Base-by-base conservation (phyloP, 768 basidiomycete genomes). In the Leucosporidium yakuticum region DNA sequence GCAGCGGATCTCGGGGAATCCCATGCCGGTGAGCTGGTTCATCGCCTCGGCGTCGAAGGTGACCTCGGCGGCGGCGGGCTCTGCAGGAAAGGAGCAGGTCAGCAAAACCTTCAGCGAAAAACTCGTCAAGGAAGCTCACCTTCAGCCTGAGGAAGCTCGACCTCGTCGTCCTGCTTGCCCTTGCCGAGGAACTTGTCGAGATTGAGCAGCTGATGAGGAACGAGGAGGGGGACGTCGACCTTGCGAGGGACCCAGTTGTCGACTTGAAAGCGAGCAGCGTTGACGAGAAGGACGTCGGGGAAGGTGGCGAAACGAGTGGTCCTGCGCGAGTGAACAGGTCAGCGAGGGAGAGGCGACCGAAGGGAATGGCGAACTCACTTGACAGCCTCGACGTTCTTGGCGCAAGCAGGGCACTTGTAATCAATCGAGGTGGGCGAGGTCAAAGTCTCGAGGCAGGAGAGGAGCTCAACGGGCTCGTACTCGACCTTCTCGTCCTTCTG, bases 201-300 rank as follows among this genome's bases (percentile, higher is more conserved):
- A 21, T 79, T 79, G 27, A 98, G 81, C 53, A 86, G 83, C 5
- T 82, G 81, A 3, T 80, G 73, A 0, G 90, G 88, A 0, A 97
- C 79, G 49, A 85, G 79, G 20, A 98, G 79, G 0, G 95, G 93
- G 44, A 98, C 90, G 69, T 96, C 95, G 34, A 98, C 83, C 79
- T 99, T 99, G 4, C 88, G 84, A 0, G 96, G 96, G 1, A 99
- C 91, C 96, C 96, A 98, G 73, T 92, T 91, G 51, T 92, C 88
- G 6, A 95, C 84, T 78, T 93, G 90, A 81, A 96, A 97, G 74
- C 95, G 95, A 76, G 89, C 90, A 53, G 91, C 87, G 70, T 96
- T 94, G 2, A 99, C 78, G 12, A 95, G 86, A 0, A 98, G 83
- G 1, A 91, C 85, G 17, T 92, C 84, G 0, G 96, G 96, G 82